A percentile compares a stretch with the other conserved stretches of the same genome.
Conservation (phyloP, 495 filamentous ascomycete species). For the Xylaria cubensis region DNA sequence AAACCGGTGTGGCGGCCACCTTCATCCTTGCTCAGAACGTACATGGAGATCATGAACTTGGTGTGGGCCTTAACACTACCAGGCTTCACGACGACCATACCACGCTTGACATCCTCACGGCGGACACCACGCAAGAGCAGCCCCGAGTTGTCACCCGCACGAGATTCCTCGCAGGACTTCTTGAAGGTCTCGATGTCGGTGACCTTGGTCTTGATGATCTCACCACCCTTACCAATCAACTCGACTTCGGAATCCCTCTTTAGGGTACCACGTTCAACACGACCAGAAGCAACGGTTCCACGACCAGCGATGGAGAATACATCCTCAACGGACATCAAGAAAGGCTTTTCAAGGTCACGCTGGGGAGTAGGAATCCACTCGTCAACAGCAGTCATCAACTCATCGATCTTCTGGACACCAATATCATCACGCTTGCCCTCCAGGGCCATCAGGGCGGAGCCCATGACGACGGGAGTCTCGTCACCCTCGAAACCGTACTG, state of each 20-base stretch:
- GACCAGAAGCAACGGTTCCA: constrained; percentile 94
- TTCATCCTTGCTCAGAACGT: constrained; percentile 96
- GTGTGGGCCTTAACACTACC: constrained; percentile 78
- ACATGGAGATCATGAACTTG: constrained; percentile 94
- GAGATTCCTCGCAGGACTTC: constrained; percentile 93
- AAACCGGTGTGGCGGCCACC: constrained; percentile 96
- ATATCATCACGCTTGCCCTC: constrained; percentile 87
- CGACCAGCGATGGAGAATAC: constrained; percentile 98
- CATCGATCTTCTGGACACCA: constrained; percentile 82
- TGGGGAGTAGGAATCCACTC: constrained; percentile 93
- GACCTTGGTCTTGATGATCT: constrained; percentile 94
- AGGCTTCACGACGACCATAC: constrained; percentile 89
- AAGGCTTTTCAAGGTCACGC: constrained; percentile 93
- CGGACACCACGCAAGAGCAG: constrained; percentile 92
- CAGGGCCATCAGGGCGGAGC: constrained; percentile 95
- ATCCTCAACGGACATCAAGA: constrained; percentile 98
- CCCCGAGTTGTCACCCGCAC: constrained; percentile 97
- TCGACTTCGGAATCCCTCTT: constrained; percentile 95
- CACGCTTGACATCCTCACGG: constrained; percentile 90
- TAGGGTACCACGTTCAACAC: constrained; percentile 92
- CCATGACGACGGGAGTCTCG: constrained; percentile 93
- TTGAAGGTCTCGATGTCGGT: constrained; percentile 99
- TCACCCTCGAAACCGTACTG: constrained; percentile 98
- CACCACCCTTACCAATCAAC: constrained; percentile 79
- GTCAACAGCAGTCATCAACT: constrained; percentile 88